Conservation (phyloP, 192 early-diverging fungal genomes). For the Backusella parvicylindrica region DNA sequence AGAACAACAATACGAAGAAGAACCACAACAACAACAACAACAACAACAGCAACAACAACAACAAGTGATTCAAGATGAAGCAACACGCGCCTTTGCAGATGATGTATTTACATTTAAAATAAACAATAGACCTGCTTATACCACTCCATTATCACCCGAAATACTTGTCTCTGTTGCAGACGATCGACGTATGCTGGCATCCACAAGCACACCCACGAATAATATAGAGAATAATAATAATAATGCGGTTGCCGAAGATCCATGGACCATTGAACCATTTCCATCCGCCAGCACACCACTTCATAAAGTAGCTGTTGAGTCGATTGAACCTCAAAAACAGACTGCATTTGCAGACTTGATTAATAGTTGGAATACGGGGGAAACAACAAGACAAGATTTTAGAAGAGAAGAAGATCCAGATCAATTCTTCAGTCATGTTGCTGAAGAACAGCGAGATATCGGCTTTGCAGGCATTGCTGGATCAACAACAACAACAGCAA, state of each 20-base stretch:
- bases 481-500: background rate
- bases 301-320: background rate
- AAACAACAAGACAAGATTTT: background rate
- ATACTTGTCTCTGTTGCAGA: background rate
- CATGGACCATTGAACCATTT: slow-evolving; percentile 9
- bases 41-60: background rate
- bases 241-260: background rate
- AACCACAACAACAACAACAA: background rate
- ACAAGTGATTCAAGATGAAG: slow-evolving; percentile 27
- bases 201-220: slow-evolving; percentile 12
- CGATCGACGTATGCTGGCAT: background rate
- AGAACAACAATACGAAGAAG: background rate
- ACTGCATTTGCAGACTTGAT: slow-evolving; percentile 31
- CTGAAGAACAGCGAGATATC: slow-evolving; percentile 25
- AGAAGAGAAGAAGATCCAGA: background rate
- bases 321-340: slow-evolving; percentile 19
- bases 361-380: slow-evolving; percentile 17
- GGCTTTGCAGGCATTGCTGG: slow-evolving; percentile 28
- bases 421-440: slow-evolving; percentile 14
- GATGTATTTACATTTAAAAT: slow-evolving; percentile 7
- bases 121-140: background rate
- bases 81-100: slow-evolving; percentile 27
- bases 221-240: background rate
- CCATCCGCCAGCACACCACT: slow-evolving; percentile 8
- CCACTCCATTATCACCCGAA: background rate